Base-by-base conservation (phyloP, 192 early-diverging fungal genomes). In the Gamsiella multidivaricata region DNA sequence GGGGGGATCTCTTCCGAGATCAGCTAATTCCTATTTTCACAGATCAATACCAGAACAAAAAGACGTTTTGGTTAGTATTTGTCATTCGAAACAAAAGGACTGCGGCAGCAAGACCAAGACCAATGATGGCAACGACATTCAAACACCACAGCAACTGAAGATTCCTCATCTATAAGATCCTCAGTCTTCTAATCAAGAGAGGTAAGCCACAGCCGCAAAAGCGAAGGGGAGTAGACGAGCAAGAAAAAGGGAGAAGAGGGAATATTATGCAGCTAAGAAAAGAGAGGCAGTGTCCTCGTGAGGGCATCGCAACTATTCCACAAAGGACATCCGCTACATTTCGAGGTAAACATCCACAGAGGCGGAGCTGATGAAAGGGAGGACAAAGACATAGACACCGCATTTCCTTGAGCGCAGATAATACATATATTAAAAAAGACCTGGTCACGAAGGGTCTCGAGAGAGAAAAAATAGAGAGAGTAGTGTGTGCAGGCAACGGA, bases 1-100 rank as follows among this genome's bases (percentile, higher is more conserved):
- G 70, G 97, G 97, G 56, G 97, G 97, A 88, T 99, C 96, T 79
- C 94, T 90, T 70, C 91, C 93, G 83, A 99, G 91, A 85, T 99
- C 97, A 85, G 87, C 88, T 83, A 98, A 85, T 87, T 99, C 93
- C 92, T 94, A 82, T 54, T 54, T 60, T 43, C 3, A 9, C 15
- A 10, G 63, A 65, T 42, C 56, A 62, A n/a, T n/a, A n/a, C n/a
- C 41, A 74, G 12, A 56, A 31, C 53, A 60, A 26, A 55, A 33
- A 33, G 54, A 45, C 42, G n/a, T 28, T n/a, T n/a, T 25, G 39
- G 54, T 46, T 31, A 46, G 15, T 50, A 34, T 39, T 14, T 42
- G 55, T 15, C 37, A 39, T 17, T 25, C 32, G 6, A 36, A 54
- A 39, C 32, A 33, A 8, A 37, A 39, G 43, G 3, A 14, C 15